A percentile compares a stretch with the other conserved stretches of the same genome.
These are phyloP conservation scores for Monilinia laxa DNA, from an alignment of 2,329 filamentous ascomycete genomes.

Conservation along the genomic window DNA sequence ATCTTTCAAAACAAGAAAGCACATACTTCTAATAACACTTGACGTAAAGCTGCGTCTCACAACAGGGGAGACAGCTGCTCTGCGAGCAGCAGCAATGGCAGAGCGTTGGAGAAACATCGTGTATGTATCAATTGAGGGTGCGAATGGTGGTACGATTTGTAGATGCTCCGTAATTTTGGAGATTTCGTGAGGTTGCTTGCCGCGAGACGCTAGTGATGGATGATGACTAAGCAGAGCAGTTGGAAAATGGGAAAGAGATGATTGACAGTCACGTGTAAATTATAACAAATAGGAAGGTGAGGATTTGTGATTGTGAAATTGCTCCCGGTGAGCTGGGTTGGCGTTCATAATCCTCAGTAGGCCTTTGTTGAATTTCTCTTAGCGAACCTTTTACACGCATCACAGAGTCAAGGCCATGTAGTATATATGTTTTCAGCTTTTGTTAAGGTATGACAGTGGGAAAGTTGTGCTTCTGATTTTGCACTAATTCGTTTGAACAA, in stretches of 20 bases:
- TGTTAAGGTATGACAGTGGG: no score
- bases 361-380: no score
- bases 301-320: background rate
- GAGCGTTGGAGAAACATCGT: conserved; percentile 66
- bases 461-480: no score
- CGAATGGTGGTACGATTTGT: conserved; percentile 25
- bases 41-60: conserved; percentile 60
- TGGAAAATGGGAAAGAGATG: background rate
- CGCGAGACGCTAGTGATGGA: conserved; percentile 14
- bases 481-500: no score
- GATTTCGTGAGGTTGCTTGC: conserved; percentile 22
- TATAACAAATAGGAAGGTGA: conserved; percentile 3
- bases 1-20: conserved; percentile 28
- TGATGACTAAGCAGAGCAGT: conserved; percentile 11
- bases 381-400: no score
- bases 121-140: conserved; percentile 29
- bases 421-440: no score
- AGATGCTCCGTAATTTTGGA: conserved; percentile 9
- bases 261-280: background rate
- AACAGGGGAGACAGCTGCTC: conserved; percentile 54
- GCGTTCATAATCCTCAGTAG: background rate
- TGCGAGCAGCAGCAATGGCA: conserved; percentile 59
- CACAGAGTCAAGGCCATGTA: no score
- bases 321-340: background rate
- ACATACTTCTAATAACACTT: conserved; percentile 61